Conservation (phyloP, 108 stramenopile species). For the Skeletonema grethae region DNA sequence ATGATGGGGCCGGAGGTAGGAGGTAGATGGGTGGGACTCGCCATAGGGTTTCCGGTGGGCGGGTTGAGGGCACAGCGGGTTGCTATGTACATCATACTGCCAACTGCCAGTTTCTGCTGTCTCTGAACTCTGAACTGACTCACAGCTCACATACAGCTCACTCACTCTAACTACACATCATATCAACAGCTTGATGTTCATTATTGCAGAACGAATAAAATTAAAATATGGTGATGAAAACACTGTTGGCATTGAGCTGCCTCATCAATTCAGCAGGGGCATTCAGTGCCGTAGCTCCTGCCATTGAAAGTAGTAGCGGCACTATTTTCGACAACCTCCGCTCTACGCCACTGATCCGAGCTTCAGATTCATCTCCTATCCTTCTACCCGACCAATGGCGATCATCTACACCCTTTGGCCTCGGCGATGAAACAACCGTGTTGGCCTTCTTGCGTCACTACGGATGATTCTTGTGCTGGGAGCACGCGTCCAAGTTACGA, state of each 20-base stretch:
- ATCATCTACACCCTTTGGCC: slow-evolving; percentile 34
- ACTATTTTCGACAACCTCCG: slow-evolving; percentile 15
- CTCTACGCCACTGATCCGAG: slow-evolving; percentile 35
- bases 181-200: too few relatives aligned
- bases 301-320: neutral
- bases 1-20: too few relatives aligned
- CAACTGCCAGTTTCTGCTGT: too few relatives aligned
- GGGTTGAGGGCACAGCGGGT: too few relatives aligned
- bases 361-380: slow-evolving; percentile 28
- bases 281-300: slow-evolving; percentile 20
- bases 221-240: neutral
- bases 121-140: too few relatives aligned
- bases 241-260: slow-evolving; percentile 14
- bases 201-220: too few relatives aligned
- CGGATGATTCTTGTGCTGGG: slow-evolving; percentile 60
- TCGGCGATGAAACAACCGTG: slow-evolving; percentile 43
- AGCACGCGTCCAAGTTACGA: slow-evolving; percentile 42
- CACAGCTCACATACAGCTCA: too few relatives aligned
- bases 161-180: too few relatives aligned
- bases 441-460: slow-evolving; percentile 46
- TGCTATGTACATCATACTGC: too few relatives aligned
- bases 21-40: too few relatives aligned
- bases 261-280: slow-evolving; percentile 20
- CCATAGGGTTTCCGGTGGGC: too few relatives aligned
- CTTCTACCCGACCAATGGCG: slow-evolving; percentile 33